A percentile compares a stretch with the other conserved stretches of the same genome.
These are phyloP conservation scores for Dryas octopetala DNA, from an alignment of 306 rosid genomes.

Conservation along the genomic window DNA sequence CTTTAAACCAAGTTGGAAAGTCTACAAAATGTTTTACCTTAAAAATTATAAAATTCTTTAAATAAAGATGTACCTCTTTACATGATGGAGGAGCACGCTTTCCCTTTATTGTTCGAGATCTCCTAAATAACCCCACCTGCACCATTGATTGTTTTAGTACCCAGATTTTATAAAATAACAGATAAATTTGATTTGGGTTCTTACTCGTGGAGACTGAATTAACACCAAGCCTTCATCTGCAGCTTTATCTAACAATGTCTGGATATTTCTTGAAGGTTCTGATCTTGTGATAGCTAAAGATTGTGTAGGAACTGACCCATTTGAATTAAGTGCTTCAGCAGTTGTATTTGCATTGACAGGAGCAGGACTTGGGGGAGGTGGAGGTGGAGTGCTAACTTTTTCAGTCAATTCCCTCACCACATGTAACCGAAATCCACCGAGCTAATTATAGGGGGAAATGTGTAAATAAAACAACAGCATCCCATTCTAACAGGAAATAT, in stretches of 20 bases:
- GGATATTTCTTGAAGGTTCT: constrained; percentile 35
- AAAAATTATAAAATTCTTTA: not conserved
- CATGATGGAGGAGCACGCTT: constrained; percentile 75
- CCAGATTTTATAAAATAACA: constrained; percentile 17
- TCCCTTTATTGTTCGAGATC: constrained; percentile 81
- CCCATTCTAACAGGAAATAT: constrained; percentile 11
- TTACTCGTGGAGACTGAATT: constrained; percentile 76
- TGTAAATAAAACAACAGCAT: constrained; percentile 8
- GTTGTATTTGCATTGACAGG: constrained; percentile 35
- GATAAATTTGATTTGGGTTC: constrained; percentile 7
- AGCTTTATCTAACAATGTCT: constrained; percentile 61
- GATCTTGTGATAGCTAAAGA: constrained; percentile 56
- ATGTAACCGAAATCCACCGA: constrained; percentile 65
- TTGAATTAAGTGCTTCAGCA: constrained; percentile 41
- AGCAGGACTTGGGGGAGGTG: constrained; percentile 44
- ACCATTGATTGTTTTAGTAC: constrained; percentile 35
- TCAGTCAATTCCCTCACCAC: constrained; percentile 49
- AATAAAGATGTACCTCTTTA: constrained; percentile 59
- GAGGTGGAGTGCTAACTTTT: constrained; percentile 32
- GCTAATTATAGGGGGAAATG: constrained; percentile 44
- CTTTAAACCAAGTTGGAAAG: not conserved
- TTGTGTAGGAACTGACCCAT: constrained; percentile 49
- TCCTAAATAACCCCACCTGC: constrained; percentile 91
- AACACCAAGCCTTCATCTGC: constrained; percentile 82
- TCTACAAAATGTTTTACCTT: constrained; percentile 13